Evolutionary conservation across 1,284 basidiomycete genomes (phyloP).

Genomic region (Leccinum angustisporum): DNA sequence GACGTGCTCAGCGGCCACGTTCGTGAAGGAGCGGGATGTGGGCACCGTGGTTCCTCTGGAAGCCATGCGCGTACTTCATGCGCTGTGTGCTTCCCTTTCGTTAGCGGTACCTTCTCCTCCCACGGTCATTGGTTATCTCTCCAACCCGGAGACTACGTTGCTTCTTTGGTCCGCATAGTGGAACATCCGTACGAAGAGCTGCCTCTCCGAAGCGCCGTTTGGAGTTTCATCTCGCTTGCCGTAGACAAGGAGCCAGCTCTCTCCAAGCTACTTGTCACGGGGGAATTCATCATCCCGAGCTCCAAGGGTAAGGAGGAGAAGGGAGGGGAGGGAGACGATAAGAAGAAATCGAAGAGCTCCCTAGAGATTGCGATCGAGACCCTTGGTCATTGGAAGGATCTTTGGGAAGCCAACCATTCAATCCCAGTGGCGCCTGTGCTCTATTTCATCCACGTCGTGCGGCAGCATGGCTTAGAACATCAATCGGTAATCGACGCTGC

Average conservation of each 20-base stretch:
- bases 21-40: constrained; percentile 49
- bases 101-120: constrained; percentile 55
- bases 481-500: constrained; percentile 55
- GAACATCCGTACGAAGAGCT: constrained; percentile 73
- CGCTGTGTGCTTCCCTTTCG: constrained; percentile 67
- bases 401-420: constrained; percentile 76
- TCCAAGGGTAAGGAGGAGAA: constrained; percentile 42
- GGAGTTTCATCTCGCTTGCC: constrained; percentile 82
- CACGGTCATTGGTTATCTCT: constrained; percentile 71
- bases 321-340: constrained; percentile 23
- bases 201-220: constrained; percentile 69
- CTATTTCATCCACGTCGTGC: constrained; percentile 78
- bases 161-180: constrained; percentile 61
- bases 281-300: constrained; percentile 55
- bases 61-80: constrained; percentile 64
- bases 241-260: constrained; percentile 88
- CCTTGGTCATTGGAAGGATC: constrained; percentile 65
- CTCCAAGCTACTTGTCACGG: constrained; percentile 79
- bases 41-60: constrained; percentile 60
- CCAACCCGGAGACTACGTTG: constrained; percentile 68
- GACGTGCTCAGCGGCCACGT: constrained; percentile 68
- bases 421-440: constrained; percentile 76
- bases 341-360: constrained; percentile 48
- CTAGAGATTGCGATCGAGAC: constrained; percentile 66
- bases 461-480: constrained; percentile 82